Conservation (phyloP, 257 asterid species). For the Penstemon eatonii region DNA sequence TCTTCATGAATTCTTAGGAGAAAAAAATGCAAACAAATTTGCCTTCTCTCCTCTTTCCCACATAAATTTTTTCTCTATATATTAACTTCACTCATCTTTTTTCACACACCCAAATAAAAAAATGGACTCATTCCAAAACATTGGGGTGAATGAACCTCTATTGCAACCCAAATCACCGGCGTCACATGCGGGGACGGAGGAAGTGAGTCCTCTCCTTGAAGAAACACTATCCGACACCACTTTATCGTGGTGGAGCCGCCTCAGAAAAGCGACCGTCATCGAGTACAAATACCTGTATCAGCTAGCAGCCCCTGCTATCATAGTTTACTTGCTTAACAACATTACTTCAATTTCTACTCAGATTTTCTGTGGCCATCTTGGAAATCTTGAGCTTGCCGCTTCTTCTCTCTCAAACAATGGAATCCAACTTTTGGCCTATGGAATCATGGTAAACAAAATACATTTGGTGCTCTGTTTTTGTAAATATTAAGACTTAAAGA, state of each 20-base stretch:
- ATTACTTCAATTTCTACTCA: conserved; percentile 53
- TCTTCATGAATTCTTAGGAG: too few relatives aligned
- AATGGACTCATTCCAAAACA: conserved; percentile 33
- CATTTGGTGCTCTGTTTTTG: too few relatives aligned
- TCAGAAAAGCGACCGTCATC: conserved; percentile 31
- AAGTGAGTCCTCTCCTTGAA: conserved; percentile 42
- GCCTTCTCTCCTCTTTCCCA: too few relatives aligned
- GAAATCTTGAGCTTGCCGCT: conserved; percentile 63
- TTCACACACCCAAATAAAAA: not conserved
- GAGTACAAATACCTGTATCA: conserved; percentile 38
- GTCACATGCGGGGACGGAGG: conserved; percentile 9
- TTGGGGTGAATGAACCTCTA: conserved; percentile 26
- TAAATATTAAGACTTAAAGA: too few relatives aligned
- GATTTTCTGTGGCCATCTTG: conserved; percentile 65
- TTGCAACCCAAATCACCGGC: conserved; percentile 13
- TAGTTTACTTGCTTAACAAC: conserved; percentile 46
- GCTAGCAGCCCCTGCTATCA: conserved; percentile 56
- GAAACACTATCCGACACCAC: conserved; percentile 29
- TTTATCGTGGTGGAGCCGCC: conserved; percentile 35
- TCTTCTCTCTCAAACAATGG: conserved; percentile 55
- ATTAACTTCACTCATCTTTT: too few relatives aligned
- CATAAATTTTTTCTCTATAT: too few relatives aligned
- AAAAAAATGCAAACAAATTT: too few relatives aligned
- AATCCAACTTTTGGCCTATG: conserved; percentile 55
- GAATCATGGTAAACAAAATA: conserved; percentile 43